Base-by-base conservation (phyloP, 2,329 filamentous ascomycete species). In the Xylariaceae sp. region DNA sequence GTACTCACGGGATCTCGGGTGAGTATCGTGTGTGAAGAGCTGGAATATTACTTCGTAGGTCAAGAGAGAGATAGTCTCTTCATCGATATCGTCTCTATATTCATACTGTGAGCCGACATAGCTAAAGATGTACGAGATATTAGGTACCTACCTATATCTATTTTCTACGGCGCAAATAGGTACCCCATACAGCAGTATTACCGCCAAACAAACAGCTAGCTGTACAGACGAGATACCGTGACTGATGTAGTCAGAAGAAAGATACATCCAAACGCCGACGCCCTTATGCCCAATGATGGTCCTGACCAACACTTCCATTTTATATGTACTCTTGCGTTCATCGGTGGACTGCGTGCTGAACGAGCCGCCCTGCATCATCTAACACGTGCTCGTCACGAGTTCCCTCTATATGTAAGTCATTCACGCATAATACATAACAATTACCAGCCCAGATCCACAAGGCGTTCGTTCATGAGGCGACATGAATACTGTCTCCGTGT, bases 401-500 rank as follows among this genome's bases (percentile, higher is more conserved):
- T 54, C 45, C 49, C 53, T 60, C 57, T 61, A 57, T 61, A 46
- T 55, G 43, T 42, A 45, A 54, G 55, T 64, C 55, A 43, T 62
- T 50, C 57, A 65, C 58, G 53, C 58, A 49, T 60, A 49, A 60
- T 58, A 60, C 58, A 60, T 60, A 51, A 53, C 15, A 49, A 30
- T 36, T 32, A 43, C 19, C 48, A 19, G 22, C 44, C 26, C 49
- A 39, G 44, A 12, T 36, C 46, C 21, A 52, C 50, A 40, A 51
- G 41, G 41, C 21, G 13, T 29, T 43, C 21, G 39, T 41, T 61
- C 54, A 65, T 12, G 63, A 57, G 13, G 58, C 57, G 47, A 56
- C 61, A 29, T 51, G 63, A 48, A 65, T 61, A 48, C 70, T 68
- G 62, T 82, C 79, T 51, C 69, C 72, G 22, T 68, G 68, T 59